phyloP scores from a whole-genome alignment of 768 basidiomycete species.

The Lentinula detonsa region DNA sequence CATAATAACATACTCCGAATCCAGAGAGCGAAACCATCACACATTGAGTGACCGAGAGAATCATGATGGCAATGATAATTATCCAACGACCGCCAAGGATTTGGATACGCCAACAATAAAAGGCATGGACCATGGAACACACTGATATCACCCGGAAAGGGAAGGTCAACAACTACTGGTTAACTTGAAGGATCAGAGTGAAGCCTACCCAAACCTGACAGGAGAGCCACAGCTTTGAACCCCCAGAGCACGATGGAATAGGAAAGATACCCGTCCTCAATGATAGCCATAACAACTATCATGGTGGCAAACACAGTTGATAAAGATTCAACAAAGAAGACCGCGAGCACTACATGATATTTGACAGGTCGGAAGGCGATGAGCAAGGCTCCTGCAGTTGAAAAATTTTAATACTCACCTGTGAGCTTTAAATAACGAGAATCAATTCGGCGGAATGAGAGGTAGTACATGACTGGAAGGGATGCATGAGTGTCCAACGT shows the following conservation, averaged over 20 bases:
- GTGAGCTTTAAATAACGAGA: constrained; percentile 1
- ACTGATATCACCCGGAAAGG: background rate
- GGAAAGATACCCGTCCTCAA: constrained; percentile 12
- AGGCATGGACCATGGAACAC: constrained; percentile 9
- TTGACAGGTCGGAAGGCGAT: background rate
- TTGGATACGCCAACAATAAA: constrained; percentile 19
- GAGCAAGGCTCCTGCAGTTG: background rate
- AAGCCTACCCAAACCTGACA: constrained; percentile 15
- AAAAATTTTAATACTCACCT: background rate
- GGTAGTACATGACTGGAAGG: constrained; percentile 4
- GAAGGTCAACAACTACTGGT: background rate
- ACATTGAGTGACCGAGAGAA: constrained; percentile 6
- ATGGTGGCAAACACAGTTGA: constrained; percentile 16
- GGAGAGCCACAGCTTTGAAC: constrained; percentile 10
- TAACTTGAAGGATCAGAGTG: background rate
- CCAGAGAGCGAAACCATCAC: constrained; percentile 8
- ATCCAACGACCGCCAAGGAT: constrained; percentile 7
- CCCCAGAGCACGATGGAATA: constrained; percentile 14
- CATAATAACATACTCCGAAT: constrained; percentile 1
- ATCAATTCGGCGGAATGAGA: constrained; percentile 2
- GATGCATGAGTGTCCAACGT: background rate
- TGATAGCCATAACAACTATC: constrained; percentile 14
- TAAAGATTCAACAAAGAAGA: constrained; percentile 13
- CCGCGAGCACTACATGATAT: constrained; percentile 8
- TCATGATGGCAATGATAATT: constrained; percentile 7